Evolutionary conservation across 345 rosid genomes (phyloP).

Genomic region (Camelina sativa): DNA sequence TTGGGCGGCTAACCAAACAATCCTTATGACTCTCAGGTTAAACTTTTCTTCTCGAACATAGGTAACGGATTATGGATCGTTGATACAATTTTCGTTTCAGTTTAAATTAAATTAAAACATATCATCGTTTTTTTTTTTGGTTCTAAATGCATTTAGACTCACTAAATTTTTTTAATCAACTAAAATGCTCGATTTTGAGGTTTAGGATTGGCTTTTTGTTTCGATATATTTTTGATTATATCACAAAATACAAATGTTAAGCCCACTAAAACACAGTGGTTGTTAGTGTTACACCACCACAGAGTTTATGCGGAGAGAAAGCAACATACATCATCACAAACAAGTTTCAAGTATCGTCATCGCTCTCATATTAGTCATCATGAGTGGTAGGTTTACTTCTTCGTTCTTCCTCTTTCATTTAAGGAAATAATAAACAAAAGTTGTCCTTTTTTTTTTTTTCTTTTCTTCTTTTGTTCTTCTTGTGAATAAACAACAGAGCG

Average conservation of each 20-base stretch:
- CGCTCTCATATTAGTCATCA: neutral
- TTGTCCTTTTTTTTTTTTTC: neutral
- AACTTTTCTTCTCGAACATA: no score
- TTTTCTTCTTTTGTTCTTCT: no score
- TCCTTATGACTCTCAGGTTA: no score
- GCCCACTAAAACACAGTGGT: slow-evolving; percentile 22
- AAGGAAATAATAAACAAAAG: neutral
- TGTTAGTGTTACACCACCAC: neutral
- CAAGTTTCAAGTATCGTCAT: slow-evolving; percentile 21
- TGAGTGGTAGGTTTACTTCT: neutral
- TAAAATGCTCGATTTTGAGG: no score
- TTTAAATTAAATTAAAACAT: no score
- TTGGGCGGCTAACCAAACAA: no score
- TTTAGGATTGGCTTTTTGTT: no score
- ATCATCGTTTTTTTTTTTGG: no score
- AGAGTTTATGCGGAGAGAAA: slow-evolving; percentile 41
- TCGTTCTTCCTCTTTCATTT: slow-evolving; percentile 25
- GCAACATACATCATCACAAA: slow-evolving; percentile 30
- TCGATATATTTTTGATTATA: neutral
- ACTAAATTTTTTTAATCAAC: no score
- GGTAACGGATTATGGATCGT: no score
- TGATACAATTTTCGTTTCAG: no score
- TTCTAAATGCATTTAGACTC: no score
- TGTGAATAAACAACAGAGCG: neutral
- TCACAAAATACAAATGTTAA: neutral